These are phyloP conservation scores for Ceratocystis eucalypticola DNA, from an alignment of 2,329 filamentous ascomycete species.

Conservation along the genomic window DNA sequence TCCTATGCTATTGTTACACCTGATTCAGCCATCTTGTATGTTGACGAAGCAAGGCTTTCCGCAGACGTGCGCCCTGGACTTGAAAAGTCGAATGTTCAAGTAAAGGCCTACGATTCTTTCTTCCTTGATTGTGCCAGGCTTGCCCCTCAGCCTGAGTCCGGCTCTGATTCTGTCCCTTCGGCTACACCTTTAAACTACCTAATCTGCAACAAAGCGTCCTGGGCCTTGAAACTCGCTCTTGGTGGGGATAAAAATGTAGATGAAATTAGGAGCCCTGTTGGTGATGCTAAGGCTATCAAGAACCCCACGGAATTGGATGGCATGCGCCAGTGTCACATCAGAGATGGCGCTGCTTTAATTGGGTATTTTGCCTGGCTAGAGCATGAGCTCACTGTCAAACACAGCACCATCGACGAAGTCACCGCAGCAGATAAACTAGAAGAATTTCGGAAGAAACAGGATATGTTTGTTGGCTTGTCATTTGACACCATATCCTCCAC, in stretches of 20 bases:
- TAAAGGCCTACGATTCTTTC: slow-evolving; percentile 72
- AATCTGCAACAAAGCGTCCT: slow-evolving; percentile 79
- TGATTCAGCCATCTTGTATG: slow-evolving; percentile 62
- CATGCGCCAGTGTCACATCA: slow-evolving; percentile 86
- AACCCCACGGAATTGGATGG: slow-evolving; percentile 79
- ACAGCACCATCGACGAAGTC: slow-evolving; percentile 68
- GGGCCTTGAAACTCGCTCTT: slow-evolving; percentile 76
- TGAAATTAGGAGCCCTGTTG: slow-evolving; percentile 73
- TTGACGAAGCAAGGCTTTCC: slow-evolving; percentile 66
- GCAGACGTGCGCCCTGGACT: slow-evolving; percentile 57
- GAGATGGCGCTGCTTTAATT: slow-evolving; percentile 79
- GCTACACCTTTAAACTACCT: slow-evolving; percentile 51
- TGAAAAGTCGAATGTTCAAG: slow-evolving; percentile 49
- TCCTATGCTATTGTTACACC: slow-evolving; percentile 84
- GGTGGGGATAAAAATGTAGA: slow-evolving; percentile 78
- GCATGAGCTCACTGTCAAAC: slow-evolving; percentile 64
- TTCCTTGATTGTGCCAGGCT: slow-evolving; percentile 64
- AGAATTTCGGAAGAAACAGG: slow-evolving; percentile 49
- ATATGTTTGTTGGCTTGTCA: slow-evolving; percentile 76
- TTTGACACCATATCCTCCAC: slow-evolving; percentile 96
- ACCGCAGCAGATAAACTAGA: slow-evolving; percentile 86
- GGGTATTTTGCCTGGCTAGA: slow-evolving; percentile 97
- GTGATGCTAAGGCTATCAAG: slow-evolving; percentile 87
- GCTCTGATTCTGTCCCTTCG: slow-evolving; percentile 25
- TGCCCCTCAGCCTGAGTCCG: slow-evolving; percentile 30